phyloP scores from a whole-genome alignment of 2,329 filamentous ascomycete species.

The Trichoderma sp. region DNA sequence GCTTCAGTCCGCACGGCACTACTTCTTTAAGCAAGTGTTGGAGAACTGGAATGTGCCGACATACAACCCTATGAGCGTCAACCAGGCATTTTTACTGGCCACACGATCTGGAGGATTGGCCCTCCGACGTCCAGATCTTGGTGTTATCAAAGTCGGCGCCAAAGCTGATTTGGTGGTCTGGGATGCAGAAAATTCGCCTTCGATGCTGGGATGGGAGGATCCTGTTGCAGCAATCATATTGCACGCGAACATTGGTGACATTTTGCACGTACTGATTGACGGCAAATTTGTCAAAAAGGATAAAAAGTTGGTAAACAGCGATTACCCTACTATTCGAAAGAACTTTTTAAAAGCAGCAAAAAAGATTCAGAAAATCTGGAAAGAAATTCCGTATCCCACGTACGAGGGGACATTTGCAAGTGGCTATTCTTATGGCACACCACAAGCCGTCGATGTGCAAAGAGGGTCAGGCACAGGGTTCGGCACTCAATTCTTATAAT shows the following conservation, averaged over 20 bases:
- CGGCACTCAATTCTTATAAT: not conserved
- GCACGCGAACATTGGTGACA: conserved; percentile 55
- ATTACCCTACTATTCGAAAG: not conserved
- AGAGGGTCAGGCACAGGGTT: not conserved
- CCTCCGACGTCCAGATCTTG: conserved; percentile 53
- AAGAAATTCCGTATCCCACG: not conserved
- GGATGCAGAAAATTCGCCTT: conserved; percentile 46
- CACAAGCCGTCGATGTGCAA: conserved; percentile 1
- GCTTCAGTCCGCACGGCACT: conserved; percentile 49
- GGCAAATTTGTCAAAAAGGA: conserved; percentile 46
- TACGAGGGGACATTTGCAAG: conserved; percentile 3
- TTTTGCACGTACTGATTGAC: conserved; percentile 53
- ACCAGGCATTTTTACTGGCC: conserved; percentile 58
- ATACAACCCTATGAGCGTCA: conserved; percentile 42
- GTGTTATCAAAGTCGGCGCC: conserved; percentile 50
- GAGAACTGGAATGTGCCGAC: conserved; percentile 45
- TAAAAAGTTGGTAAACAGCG: conserved; percentile 13
- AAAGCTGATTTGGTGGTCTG: conserved; percentile 54
- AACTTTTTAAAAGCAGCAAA: not conserved
- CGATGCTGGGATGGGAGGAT: conserved; percentile 57
- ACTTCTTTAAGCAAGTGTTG: conserved; percentile 43
- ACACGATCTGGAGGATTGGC: conserved; percentile 56
- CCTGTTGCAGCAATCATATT: conserved; percentile 59
- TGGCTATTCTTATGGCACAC: not conserved
- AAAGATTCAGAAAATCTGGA: conserved; percentile 8